These are phyloP conservation scores for Leishmania lainsoni DNA, from an alignment of 208 protist genomes.

Conservation along the genomic window DNA sequence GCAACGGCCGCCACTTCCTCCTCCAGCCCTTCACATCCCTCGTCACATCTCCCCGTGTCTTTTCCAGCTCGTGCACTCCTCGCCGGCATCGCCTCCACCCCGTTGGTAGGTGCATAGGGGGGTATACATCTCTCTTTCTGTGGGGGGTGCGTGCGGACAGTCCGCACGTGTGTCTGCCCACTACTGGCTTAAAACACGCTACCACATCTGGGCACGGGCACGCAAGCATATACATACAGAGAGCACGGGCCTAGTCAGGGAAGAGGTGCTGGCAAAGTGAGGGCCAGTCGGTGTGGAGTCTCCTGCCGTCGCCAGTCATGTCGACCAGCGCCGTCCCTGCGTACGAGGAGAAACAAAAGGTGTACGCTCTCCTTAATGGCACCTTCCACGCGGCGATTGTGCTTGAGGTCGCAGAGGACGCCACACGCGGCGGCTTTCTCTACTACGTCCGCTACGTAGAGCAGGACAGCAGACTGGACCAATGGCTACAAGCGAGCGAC, in stretches of 20 bases:
- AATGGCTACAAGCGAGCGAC: conserved; percentile 78
- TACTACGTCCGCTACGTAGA: conserved; percentile 92
- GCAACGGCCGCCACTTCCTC: not conserved
- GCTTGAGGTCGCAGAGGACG: conserved; percentile 69
- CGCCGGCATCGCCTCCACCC: not conserved
- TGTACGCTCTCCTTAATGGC: conserved; percentile 79
- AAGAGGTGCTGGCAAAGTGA: not conserved
- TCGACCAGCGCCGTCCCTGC: conserved; percentile 23
- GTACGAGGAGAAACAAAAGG: conserved; percentile 82
- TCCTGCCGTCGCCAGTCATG: conserved; percentile 3
- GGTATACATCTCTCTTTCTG: not conserved
- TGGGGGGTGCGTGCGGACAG: not conserved
- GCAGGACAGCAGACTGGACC: conserved; percentile 88
- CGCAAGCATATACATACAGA: not conserved
- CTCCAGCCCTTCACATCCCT: not conserved
- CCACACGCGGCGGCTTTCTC: conserved; percentile 42
- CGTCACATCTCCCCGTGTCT: not conserved
- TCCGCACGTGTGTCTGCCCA: not conserved
- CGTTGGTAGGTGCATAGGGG: not conserved
- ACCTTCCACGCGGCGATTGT: conserved; percentile 82
- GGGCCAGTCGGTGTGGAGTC: not conserved
- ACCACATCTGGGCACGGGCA: not conserved
- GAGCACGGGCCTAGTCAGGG: not conserved
- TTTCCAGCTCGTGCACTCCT: not conserved
- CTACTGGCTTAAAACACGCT: not conserved